Base-by-base conservation (phyloP, 2,329 filamentous ascomycete genomes). In the Phialocephala sp. region DNA sequence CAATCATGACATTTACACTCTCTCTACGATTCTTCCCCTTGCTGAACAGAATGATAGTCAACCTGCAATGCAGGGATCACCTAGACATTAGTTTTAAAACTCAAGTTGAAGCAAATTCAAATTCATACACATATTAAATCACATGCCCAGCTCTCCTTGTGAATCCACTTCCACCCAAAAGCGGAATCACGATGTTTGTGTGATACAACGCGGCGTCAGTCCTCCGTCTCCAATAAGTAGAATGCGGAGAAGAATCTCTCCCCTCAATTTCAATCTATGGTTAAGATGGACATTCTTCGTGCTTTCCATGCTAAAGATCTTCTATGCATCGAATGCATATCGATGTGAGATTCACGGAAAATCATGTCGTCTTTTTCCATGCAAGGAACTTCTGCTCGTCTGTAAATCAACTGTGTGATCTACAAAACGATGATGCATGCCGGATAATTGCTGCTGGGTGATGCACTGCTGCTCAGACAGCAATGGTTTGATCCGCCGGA, bases 1-100 rank as follows among this genome's bases (percentile, higher is more conserved):
- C 66, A 63, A 62, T 47, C 57, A 50, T 62, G 59, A 59, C 66
- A 67, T 65, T 60, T 68, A 70, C 66, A 62, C 52, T 69, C 66
- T 69, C 66, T 61, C 52, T 69, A 68, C 59, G 62, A 68, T 52
- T 32, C 22, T 60, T 62, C 27, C 50, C 37, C 47, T 45, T 43
- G 54, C 27, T 24, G 59, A 27, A 61, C 45, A 61, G 59, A 32
- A 54, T 59, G 47, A 11, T 27, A 45, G 52, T 32, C 15, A 41
- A 24, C 27, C 35, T 20, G 41, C 39, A 32, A 27, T 57, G 59
- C 39, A 32, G 50, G 47, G 37, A 41, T 22, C 56, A 60, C n/a
- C 36, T 43, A 64, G 52, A 63, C 41, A 59, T 27, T 54, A 35
- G 50, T 62, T 50, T 9, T 54, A 32, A 54, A 54, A 50, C 41